Evolutionary conservation across 176 grass and related monocot genomes (phyloP).

Genomic region (Aegilops tauschii): DNA sequence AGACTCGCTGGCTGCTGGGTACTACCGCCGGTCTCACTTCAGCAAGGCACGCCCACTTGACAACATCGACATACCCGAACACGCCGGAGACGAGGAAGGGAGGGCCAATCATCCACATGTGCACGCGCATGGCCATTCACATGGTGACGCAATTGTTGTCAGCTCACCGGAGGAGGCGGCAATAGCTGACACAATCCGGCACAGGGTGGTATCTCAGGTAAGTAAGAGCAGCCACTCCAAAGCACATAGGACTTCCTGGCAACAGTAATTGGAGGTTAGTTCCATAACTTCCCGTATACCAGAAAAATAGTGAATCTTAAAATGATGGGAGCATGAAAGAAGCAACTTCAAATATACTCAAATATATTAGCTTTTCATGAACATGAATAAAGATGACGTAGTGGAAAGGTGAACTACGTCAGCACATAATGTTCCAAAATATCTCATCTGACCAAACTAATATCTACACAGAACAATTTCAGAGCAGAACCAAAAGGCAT

Average conservation of each 20-base stretch:
- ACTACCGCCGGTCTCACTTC: slow-evolving; percentile 76
- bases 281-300: not conserved
- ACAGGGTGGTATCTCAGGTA: slow-evolving; percentile 92
- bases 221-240: slow-evolving; percentile 43
- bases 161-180: slow-evolving; percentile 52
- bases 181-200: slow-evolving; percentile 60
- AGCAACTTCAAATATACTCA: not conserved
- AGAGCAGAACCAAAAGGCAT: not conserved
- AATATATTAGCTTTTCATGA: not conserved
- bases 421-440: slow-evolving; percentile 2
- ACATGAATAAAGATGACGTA: slow-evolving; percentile 11
- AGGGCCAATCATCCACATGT: slow-evolving; percentile 23
- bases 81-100: slow-evolving; percentile 21
- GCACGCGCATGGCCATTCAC: slow-evolving; percentile 51
- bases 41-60: slow-evolving; percentile 80
- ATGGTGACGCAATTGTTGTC: slow-evolving; percentile 23
- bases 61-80: slow-evolving; percentile 36
- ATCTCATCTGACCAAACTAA: not conserved
- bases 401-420: not conserved
- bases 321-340: not conserved
- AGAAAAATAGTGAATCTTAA: not conserved
- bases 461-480: not conserved
- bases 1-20: slow-evolving; percentile 88
- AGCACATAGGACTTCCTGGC: slow-evolving; percentile 4
- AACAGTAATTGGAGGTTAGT: slow-evolving; percentile 13